Conservation (phyloP, 1,284 basidiomycete species). For the Ganoderma meredithae region DNA sequence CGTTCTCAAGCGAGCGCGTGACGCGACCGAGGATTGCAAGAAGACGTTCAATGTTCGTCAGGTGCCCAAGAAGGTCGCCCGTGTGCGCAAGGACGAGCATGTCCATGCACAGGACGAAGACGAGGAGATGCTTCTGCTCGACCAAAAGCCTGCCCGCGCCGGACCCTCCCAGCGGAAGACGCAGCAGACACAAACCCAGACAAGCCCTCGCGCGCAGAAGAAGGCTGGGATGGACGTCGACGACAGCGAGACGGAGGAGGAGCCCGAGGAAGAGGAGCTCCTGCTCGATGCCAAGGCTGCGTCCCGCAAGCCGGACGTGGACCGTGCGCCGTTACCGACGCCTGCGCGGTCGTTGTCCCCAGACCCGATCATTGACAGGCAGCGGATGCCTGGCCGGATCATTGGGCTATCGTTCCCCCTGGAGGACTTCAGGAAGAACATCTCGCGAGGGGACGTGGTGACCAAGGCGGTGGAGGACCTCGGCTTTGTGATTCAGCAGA, state of each 20-base stretch:
- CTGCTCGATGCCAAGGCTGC: conserved; percentile 41
- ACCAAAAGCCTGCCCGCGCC: conserved; percentile 50
- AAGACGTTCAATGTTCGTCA: conserved; percentile 76
- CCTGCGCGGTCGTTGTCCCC: conserved; percentile 59
- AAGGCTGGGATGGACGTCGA: conserved; percentile 39
- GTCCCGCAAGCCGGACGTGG: conserved; percentile 27
- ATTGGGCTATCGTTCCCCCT: conserved; percentile 80
- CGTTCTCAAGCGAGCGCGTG: conserved; percentile 65
- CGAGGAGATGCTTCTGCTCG: conserved; percentile 69
- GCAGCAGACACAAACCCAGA: conserved; percentile 15
- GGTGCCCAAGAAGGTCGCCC: conserved; percentile 65
- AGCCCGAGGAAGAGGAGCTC: conserved; percentile 37
- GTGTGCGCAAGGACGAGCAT: conserved; percentile 63
- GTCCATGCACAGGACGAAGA: conserved; percentile 68
- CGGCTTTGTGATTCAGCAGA: conserved; percentile 71
- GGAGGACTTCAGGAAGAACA: conserved; percentile 76
- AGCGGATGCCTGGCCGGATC: conserved; percentile 60
- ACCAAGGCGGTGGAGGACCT: conserved; percentile 86
- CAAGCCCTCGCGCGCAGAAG: conserved; percentile 14
- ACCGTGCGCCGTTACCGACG: conserved; percentile 28
- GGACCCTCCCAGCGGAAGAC: conserved; percentile 32
- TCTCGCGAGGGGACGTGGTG: conserved; percentile 78
- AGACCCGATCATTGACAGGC: conserved; percentile 50
- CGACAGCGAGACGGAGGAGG: conserved; percentile 37
- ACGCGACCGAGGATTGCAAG: conserved; percentile 68